Conservation (phyloP, 306 rosid species). For the Boehmeria nivea region DNA sequence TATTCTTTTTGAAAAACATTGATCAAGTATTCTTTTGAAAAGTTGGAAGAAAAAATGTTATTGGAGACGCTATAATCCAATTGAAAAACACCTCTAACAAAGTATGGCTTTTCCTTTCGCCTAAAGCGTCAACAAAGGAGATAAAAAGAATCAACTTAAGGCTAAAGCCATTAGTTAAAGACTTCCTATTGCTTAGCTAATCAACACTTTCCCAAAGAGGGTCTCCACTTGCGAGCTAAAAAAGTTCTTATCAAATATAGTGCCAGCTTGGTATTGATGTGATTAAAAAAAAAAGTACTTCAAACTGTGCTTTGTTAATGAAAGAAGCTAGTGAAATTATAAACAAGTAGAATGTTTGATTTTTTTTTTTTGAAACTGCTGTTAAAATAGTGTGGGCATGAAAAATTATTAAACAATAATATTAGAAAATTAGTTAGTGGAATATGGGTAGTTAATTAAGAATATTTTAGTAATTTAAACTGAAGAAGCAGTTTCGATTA, state of each 20-base stretch:
- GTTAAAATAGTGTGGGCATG: no score
- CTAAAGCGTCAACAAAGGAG: background rate
- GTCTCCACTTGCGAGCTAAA: background rate
- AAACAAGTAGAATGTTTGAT: no score
- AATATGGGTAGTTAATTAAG: no score
- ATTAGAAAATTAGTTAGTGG: no score
- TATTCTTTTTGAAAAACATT: background rate
- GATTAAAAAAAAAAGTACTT: no score
- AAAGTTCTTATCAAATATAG: background rate
- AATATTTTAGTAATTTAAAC: no score
- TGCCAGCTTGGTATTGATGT: no score
- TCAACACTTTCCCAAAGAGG: background rate
- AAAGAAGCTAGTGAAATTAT: no score
- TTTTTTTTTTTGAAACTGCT: no score
- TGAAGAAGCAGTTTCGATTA: no score
- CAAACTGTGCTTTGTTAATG: no score
- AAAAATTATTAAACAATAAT: no score
- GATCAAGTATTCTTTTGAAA: background rate
- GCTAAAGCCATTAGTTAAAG: background rate
- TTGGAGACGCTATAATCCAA: background rate
- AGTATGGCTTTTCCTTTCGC: background rate
- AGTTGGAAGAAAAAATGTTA: background rate
- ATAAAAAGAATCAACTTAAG: background rate
- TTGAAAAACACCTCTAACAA: background rate
- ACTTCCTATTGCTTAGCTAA: background rate